phyloP scores from a whole-genome alignment of 495 filamentous ascomycete species.

The Podospora bellae-mahoneyi region DNA sequence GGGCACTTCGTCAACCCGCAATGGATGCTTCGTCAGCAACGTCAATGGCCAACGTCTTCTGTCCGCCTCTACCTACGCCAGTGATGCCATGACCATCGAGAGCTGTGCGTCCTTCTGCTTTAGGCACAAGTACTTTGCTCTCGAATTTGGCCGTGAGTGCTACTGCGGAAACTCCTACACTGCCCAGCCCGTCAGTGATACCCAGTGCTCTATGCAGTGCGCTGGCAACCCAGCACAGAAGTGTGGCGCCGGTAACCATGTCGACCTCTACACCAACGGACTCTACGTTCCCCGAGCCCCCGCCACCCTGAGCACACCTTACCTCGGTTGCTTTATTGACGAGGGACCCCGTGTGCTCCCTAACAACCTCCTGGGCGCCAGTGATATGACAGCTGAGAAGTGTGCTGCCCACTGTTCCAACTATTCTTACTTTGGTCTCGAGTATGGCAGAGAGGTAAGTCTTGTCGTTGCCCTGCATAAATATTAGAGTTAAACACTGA shows the following conservation, averaged over 20 bases:
- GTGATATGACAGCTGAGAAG: slow-evolving; percentile 18
- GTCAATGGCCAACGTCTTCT: slow-evolving; percentile 50
- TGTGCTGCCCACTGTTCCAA: slow-evolving; percentile 19
- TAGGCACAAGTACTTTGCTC: slow-evolving; percentile 35
- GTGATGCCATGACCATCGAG: slow-evolving; percentile 57
- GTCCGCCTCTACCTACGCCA: slow-evolving; percentile 41
- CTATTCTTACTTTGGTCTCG: slow-evolving; percentile 19
- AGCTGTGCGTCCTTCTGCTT: slow-evolving; percentile 57
- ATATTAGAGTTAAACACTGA: not conserved
- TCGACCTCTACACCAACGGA: slow-evolving; percentile 47
- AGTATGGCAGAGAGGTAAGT: slow-evolving; percentile 20
- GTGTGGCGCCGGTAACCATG: slow-evolving; percentile 45
- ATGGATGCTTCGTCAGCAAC: slow-evolving; percentile 20
- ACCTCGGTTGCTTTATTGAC: slow-evolving; percentile 26
- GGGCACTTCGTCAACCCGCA: slow-evolving; percentile 6
- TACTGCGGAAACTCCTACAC: slow-evolving; percentile 35
- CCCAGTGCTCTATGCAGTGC: slow-evolving; percentile 49
- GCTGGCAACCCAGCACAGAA: slow-evolving; percentile 40
- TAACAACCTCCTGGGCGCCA: slow-evolving; percentile 16
- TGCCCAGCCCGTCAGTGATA: slow-evolving; percentile 8
- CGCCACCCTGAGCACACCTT: slow-evolving; percentile 10
- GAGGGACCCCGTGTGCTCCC: slow-evolving; percentile 20
- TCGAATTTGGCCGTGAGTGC: slow-evolving; percentile 29
- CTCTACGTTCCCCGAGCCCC: slow-evolving; percentile 2
- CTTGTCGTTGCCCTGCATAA: not conserved